Conservation (phyloP, 345 rosid species). For the Salix arbutifolia region DNA sequence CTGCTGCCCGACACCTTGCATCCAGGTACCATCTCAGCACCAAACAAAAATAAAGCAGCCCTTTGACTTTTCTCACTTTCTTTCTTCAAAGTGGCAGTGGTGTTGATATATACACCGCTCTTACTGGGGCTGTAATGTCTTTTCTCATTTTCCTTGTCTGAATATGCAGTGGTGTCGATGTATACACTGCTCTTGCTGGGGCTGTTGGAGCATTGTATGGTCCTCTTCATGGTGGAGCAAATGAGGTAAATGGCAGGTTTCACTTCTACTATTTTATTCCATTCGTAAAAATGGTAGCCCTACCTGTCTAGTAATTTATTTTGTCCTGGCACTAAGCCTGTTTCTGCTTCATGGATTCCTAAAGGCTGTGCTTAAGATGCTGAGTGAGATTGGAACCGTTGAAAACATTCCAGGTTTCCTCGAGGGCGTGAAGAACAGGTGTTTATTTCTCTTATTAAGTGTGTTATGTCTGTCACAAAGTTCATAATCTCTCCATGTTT, state of each 20-base stretch:
- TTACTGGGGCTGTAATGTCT: conserved; percentile 41
- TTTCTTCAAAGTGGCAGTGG: conserved; percentile 48
- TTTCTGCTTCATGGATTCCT: conserved; percentile 16
- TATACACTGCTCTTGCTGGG: conserved; percentile 89
- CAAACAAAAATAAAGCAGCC: conserved; percentile 4
- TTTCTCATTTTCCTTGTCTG: background rate
- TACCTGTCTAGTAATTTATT: background rate
- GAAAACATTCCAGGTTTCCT: conserved; percentile 92
- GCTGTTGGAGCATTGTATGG: conserved; percentile 97
- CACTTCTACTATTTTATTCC: background rate
- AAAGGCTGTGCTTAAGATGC: conserved; percentile 99
- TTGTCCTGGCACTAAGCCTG: background rate
- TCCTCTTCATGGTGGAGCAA: conserved; percentile 98
- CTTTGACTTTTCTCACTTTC: background rate
- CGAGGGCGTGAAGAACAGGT: conserved; percentile 95
- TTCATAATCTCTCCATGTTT: background rate
- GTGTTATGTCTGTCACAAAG: background rate
- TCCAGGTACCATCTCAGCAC: conserved; percentile 52
- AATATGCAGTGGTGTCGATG: conserved; percentile 84
- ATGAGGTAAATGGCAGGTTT: conserved; percentile 55
- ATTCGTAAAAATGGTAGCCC: background rate
- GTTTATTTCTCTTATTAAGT: conserved; percentile 5
- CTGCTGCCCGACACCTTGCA: conserved; percentile 98
- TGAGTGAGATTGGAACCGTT: conserved; percentile 77
- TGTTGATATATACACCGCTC: conserved; percentile 87